Conservation (phyloP, 2,329 filamentous ascomycete genomes). For the Colletotrichum theobromicola region DNA sequence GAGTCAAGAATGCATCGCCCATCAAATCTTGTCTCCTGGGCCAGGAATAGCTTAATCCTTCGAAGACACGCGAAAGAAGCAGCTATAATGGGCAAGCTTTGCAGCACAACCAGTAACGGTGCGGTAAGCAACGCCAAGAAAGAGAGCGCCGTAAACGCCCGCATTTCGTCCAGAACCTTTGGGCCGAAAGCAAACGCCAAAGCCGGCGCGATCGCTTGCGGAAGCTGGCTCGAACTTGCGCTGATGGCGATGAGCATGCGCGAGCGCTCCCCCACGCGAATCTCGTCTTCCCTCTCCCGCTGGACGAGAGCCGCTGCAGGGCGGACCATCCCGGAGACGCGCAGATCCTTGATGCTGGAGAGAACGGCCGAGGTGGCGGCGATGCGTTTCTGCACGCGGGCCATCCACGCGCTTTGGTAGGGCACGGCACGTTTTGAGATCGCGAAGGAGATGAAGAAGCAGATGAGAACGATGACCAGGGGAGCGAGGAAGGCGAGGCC, state of each 20-base stretch:
- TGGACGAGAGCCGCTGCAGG: slow-evolving; percentile 22
- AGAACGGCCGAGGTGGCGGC: not conserved
- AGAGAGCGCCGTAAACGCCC: not conserved
- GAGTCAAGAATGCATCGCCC: not conserved
- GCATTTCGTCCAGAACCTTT: not conserved
- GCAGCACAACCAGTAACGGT: slow-evolving; percentile 13
- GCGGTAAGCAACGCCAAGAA: not conserved
- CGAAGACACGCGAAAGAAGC: slow-evolving; percentile 19
- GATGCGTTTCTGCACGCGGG: slow-evolving; percentile 19
- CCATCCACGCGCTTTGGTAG: slow-evolving; percentile 31
- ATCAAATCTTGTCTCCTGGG: not conserved
- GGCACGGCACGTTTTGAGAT: slow-evolving; percentile 32
- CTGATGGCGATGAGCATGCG: slow-evolving; percentile 29
- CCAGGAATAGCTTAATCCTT: slow-evolving; percentile 21
- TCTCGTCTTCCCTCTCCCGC: slow-evolving; percentile 2
- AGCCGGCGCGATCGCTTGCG: not conserved
- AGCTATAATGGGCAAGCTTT: slow-evolving; percentile 9
- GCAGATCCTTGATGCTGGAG: not conserved
- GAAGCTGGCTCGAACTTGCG: not conserved
- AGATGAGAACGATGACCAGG: slow-evolving; percentile 44
- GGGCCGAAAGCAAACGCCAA: not conserved
- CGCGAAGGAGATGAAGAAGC: slow-evolving; percentile 3
- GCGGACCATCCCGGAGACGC: not conserved
- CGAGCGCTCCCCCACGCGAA: slow-evolving; percentile 19
- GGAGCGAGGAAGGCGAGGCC: slow-evolving; percentile 53